Conservation (phyloP, 2,329 filamentous ascomycete species). For the Fusarium secorum region DNA sequence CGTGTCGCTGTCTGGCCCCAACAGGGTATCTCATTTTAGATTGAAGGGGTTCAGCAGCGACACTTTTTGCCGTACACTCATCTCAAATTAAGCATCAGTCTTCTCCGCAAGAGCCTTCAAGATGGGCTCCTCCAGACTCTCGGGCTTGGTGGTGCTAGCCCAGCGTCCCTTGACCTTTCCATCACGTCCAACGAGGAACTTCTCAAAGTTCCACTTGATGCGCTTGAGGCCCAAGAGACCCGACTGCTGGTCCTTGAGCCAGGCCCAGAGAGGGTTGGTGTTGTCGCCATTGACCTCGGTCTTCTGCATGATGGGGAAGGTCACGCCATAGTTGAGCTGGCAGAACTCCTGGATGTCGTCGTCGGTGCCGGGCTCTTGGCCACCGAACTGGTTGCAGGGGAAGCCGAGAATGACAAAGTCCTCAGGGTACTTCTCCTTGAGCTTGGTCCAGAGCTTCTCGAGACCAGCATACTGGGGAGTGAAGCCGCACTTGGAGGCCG, state of each 20-base stretch:
- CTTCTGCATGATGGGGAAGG: conserved; percentile 91
- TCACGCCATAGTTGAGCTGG: conserved; percentile 90
- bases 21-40: conserved; percentile 34
- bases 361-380: conserved; percentile 85
- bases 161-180: conserved; percentile 86
- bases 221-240: conserved; percentile 87
- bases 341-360: conserved; percentile 86
- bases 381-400: conserved; percentile 97
- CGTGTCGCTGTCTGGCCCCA: background rate
- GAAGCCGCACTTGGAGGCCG: conserved; percentile 98
- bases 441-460: conserved; percentile 84
- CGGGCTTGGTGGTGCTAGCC: conserved; percentile 89
- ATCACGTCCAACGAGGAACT: conserved; percentile 89
- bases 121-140: conserved; percentile 77
- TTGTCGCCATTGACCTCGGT: conserved; percentile 90
- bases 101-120: conserved; percentile 68
- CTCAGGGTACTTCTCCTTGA: conserved; percentile 73
- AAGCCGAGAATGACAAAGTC: conserved; percentile 92
- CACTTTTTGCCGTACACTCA: background rate
- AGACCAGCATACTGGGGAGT: conserved; percentile 93
- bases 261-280: conserved; percentile 82
- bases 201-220: conserved; percentile 99
- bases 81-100: conserved; percentile 15
- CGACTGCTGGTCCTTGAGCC: conserved; percentile 75
- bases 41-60: conserved; percentile 1